A percentile compares a stretch with the other conserved stretches of the same genome.
Evolutionary conservation across 2,329 filamentous ascomycete genomes (phyloP).

Genomic region (Ilyonectria mors-panacis): DNA sequence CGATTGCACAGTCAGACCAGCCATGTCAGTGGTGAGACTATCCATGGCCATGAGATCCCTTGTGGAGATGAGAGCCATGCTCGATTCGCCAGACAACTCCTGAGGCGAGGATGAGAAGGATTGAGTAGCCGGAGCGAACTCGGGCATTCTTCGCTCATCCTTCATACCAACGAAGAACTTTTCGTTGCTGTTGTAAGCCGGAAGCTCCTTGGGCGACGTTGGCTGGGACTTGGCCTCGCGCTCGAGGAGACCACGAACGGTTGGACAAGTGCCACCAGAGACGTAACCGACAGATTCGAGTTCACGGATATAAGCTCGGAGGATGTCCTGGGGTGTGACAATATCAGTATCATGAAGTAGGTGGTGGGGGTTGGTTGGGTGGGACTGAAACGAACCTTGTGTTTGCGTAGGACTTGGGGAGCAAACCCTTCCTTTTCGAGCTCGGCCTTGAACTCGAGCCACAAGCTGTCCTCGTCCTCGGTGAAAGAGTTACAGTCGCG

Average conservation of each 20-base stretch:
- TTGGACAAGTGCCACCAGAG: slow-evolving; percentile 62
- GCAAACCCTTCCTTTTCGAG: slow-evolving; percentile 73
- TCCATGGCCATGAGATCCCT: slow-evolving; percentile 67
- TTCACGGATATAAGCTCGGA: slow-evolving; percentile 73
- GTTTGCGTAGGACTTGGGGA: slow-evolving; percentile 65
- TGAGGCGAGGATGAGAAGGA: slow-evolving; percentile 57
- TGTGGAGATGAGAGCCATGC: slow-evolving; percentile 67
- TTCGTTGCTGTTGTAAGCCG: slow-evolving; percentile 55
- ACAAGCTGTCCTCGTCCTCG: slow-evolving; percentile 67
- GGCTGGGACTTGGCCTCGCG: slow-evolving; percentile 53
- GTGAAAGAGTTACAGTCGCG: slow-evolving; percentile 55
- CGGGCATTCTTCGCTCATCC: slow-evolving; percentile 54
- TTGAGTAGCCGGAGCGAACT: slow-evolving; percentile 46
- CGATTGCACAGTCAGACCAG: slow-evolving; percentile 58
- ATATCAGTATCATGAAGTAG: slow-evolving; percentile 6
- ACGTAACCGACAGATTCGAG: slow-evolving; percentile 66
- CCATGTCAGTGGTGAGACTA: slow-evolving; percentile 58
- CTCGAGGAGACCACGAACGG: slow-evolving; percentile 69
- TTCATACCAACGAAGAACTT: slow-evolving; percentile 60
- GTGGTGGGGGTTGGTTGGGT: slow-evolving; percentile 15
- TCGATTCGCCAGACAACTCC: slow-evolving; percentile 53
- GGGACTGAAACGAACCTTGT: slow-evolving; percentile 66
- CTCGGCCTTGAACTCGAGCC: slow-evolving; percentile 72
- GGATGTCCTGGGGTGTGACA: slow-evolving; percentile 62
- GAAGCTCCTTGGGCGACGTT: slow-evolving; percentile 55